A percentile compares a stretch with the other conserved stretches of the same genome.
These are phyloP conservation scores for Cystobasidium sp. DNA, from an alignment of 1,284 basidiomycete species.

Conservation along the genomic window DNA sequence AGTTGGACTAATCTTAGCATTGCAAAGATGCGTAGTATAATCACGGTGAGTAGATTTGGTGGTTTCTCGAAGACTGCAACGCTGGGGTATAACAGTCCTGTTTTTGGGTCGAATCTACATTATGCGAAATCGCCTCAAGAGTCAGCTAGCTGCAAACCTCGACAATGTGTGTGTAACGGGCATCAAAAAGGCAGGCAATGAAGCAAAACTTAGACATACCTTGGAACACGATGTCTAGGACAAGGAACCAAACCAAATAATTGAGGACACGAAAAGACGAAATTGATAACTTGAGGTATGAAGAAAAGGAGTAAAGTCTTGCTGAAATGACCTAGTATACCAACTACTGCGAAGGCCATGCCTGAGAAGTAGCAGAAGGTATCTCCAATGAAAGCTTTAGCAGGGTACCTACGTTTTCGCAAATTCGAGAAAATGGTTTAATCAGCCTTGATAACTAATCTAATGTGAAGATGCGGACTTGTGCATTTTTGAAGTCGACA, in stretches of 20 bases:
- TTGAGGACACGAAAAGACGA: conserved; percentile 90
- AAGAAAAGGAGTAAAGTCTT: conserved; percentile 97
- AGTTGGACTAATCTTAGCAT: conserved; percentile 70
- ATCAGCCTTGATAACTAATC: conserved; percentile 29
- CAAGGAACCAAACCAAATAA: conserved; percentile 91
- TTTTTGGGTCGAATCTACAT: conserved; percentile 70
- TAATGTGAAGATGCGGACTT: neutral
- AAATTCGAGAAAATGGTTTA: neutral
- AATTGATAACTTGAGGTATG: conserved; percentile 97
- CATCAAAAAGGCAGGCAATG: no score
- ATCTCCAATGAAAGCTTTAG: conserved; percentile 91
- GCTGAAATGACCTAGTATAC: conserved; percentile 94
- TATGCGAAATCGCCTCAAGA: neutral
- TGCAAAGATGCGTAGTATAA: conserved; percentile 67
- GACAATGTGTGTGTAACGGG: no score
- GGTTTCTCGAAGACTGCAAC: conserved; percentile 65
- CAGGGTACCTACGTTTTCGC: conserved; percentile 76
- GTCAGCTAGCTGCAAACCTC: no score
- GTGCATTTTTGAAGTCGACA: conserved; percentile 1
- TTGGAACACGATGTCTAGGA: conserved; percentile 89
- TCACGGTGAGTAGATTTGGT: conserved; percentile 61
- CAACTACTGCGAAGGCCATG: conserved; percentile 95
- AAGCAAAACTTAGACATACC: conserved; percentile 67
- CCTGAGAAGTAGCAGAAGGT: conserved; percentile 97
- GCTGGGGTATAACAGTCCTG: conserved; percentile 75